Base-by-base conservation (phyloP, 164 flowering plant species). In the Aristolochia fimbriata region DNA sequence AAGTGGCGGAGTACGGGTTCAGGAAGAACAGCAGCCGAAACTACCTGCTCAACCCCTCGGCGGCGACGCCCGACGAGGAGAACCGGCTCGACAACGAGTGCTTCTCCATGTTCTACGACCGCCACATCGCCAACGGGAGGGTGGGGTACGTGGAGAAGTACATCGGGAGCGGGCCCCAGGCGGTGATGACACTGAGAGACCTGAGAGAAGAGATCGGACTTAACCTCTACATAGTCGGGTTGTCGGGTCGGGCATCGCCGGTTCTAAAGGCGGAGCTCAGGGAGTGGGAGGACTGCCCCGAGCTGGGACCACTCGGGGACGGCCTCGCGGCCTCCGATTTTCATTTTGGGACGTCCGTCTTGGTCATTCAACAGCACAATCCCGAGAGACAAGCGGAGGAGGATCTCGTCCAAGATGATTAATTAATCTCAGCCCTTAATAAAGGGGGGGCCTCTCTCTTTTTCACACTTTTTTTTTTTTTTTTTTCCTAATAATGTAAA, bases 241-340 rank as follows among this genome's bases (percentile, higher is more conserved):
- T 37, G 43, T 7, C 43, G 12, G 43, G 43, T 3, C 9, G 89
- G 53, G 81, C 72, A 43, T 81, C 77, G 51, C 72, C 87, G 0
- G 37, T 66, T 17, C 55, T 86, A 46, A 86, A 89, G 0, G 47
- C 67, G 8, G 89, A 89, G 46, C 76, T 89, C 81, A 80, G 66
- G 19, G 89, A 82, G 25, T 82, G 83, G 89, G 81, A 83, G 69
- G 86, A 86, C 41, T 83, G 89, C 64, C 91, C 93, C 0, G 96
- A 86, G 68, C 41, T 86, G 10, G 93, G 96, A 4, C 83, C 86
- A 0, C 57, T 86, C 1, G 96, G 96, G 0, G 91, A 84, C 55
- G 75, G 80, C 20, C 80, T 89, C 0, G 73, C 96, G 0, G 83
- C 81, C 19, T 70, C 87, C 6, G 83, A 78, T 59, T 84, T 81